Conservation (phyloP, 73 alveolate genomes). For the Symbiodinium pilosum region DNA sequence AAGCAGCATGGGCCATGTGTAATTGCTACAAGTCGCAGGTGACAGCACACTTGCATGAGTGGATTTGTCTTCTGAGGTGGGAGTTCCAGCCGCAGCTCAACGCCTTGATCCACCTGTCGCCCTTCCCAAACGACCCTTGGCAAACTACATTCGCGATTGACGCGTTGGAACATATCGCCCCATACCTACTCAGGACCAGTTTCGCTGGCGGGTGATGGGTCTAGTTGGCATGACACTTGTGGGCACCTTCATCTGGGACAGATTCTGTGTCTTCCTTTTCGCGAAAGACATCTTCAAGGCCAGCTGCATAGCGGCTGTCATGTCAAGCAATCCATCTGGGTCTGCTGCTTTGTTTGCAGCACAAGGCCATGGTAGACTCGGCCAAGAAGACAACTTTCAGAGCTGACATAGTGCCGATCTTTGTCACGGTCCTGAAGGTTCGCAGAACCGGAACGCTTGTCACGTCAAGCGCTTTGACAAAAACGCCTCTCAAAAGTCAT, state of each 20-base stretch:
- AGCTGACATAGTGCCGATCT: slow-evolving; percentile 66
- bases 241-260: slow-evolving; percentile 94
- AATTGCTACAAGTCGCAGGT: too few relatives aligned
- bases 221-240: slow-evolving; percentile 72
- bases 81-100: slow-evolving; percentile 91
- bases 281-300: slow-evolving; percentile 92
- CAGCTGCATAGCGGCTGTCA: background rate
- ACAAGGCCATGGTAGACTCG: slow-evolving; percentile 91
- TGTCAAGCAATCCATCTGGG: too few relatives aligned
- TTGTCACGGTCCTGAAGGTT: slow-evolving; percentile 77
- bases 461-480: too few relatives aligned
- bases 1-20: too few relatives aligned
- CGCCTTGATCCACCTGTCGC: slow-evolving; percentile 78
- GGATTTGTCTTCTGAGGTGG: slow-evolving; percentile 40
- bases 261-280: slow-evolving; percentile 44
- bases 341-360: background rate
- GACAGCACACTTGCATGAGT: too few relatives aligned
- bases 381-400: slow-evolving; percentile 88
- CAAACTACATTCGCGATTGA: background rate
- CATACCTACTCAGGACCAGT: slow-evolving; percentile 41
- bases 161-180: background rate
- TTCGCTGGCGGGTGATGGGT: slow-evolving; percentile 80
- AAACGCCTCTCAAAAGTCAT: too few relatives aligned
- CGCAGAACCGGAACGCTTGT: too few relatives aligned
- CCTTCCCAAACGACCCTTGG: slow-evolving; percentile 56